Percentiles rank a stretch among this genome's conserved stretches.
These are phyloP conservation scores for Hymenoscyphus infarciens DNA, from an alignment of 2,329 filamentous ascomycete species.

Conservation along the genomic window DNA sequence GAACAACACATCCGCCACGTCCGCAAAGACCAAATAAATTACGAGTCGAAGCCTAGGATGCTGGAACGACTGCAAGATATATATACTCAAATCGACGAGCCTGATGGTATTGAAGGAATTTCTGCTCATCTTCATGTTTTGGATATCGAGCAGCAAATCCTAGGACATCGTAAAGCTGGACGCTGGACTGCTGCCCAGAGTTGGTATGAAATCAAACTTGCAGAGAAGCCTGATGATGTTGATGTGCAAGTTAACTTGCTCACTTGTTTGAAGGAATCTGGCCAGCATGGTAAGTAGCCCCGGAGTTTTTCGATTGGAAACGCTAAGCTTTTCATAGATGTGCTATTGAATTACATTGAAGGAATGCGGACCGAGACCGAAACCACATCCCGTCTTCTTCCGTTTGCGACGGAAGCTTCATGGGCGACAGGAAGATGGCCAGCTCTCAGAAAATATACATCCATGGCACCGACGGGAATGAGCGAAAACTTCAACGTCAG, in stretches of 20 bases:
- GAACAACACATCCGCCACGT: slow-evolving; percentile 77
- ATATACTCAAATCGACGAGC: slow-evolving; percentile 96
- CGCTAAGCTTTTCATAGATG: slow-evolving; percentile 51
- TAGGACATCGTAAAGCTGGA: slow-evolving; percentile 89
- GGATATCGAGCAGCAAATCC: slow-evolving; percentile 89
- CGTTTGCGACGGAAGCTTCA: slow-evolving; percentile 84
- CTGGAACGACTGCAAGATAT: slow-evolving; percentile 84
- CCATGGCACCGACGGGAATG: slow-evolving; percentile 43
- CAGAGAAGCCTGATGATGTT: slow-evolving; percentile 70
- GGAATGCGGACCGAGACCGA: slow-evolving; percentile 55
- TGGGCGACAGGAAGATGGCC: slow-evolving; percentile 87
- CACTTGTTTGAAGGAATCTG: slow-evolving; percentile 89
- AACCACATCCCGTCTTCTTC: slow-evolving; percentile 62
- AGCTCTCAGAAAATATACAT: slow-evolving; percentile 65
- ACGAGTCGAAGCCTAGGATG: slow-evolving; percentile 51
- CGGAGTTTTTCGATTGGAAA: slow-evolving; percentile 8
- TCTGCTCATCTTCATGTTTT: slow-evolving; percentile 80
- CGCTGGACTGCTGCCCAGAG: slow-evolving; percentile 93
- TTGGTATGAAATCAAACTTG: slow-evolving; percentile 92
- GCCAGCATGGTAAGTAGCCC: slow-evolving; percentile 70
- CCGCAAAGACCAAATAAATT: slow-evolving; percentile 17
- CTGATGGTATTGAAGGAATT: slow-evolving; percentile 92
- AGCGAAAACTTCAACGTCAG: slow-evolving; percentile 76
- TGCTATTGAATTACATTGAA: slow-evolving; percentile 81
- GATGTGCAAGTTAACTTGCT: slow-evolving; percentile 81